phyloP scores from a whole-genome alignment of 176 grass and related monocot species.

The Oryza australiensis region DNA sequence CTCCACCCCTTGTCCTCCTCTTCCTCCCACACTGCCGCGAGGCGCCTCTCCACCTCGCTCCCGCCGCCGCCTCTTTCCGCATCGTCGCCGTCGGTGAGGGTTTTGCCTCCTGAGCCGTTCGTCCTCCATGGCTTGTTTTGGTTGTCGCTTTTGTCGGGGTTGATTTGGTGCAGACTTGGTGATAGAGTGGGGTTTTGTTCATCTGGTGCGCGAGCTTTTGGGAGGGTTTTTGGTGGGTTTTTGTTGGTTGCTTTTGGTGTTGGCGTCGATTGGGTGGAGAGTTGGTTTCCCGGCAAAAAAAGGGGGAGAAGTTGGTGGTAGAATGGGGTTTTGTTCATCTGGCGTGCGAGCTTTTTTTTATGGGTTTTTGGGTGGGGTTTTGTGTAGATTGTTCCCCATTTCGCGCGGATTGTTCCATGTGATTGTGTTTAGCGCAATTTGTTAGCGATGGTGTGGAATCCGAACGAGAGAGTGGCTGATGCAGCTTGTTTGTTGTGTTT shows the following conservation, averaged over 20 bases:
- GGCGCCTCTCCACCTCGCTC: background rate
- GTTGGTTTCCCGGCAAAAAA: too few relatives aligned
- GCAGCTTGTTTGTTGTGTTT: background rate
- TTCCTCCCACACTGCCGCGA: background rate
- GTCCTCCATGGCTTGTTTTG: background rate
- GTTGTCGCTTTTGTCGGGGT: background rate
- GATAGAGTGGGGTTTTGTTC: background rate
- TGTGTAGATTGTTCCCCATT: background rate
- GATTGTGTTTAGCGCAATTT: background rate
- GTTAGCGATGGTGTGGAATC: background rate
- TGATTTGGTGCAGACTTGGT: background rate
- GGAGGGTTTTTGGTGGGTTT: background rate
- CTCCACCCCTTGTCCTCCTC: background rate
- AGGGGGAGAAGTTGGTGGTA: background rate
- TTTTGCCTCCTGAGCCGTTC: background rate
- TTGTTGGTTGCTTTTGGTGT: background rate
- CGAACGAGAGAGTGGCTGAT: background rate
- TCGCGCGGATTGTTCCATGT: background rate
- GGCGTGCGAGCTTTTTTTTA: background rate
- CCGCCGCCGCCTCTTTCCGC: background rate
- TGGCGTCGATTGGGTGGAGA: background rate
- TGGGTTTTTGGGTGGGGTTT: conserved; percentile 14
- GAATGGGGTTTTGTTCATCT: background rate
- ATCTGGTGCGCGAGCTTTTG: background rate
- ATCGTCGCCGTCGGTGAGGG: background rate